Percentiles rank a stretch among this genome's conserved stretches.
phyloP scores from a whole-genome alignment of 1,139 yeast species.

The Candida tropicalis region DNA sequence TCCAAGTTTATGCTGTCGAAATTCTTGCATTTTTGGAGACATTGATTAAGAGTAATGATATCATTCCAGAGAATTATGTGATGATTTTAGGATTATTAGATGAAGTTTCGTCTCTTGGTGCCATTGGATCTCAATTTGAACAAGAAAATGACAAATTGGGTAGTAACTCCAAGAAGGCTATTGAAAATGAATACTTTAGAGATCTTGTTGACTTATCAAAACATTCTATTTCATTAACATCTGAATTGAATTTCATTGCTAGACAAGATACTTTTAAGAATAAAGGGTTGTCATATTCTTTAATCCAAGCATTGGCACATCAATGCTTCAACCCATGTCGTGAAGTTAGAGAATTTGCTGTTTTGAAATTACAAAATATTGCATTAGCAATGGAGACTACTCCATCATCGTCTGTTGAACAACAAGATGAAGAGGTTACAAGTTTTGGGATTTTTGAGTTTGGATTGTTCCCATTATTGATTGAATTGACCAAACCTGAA shows the following conservation, averaged over 20 bases:
- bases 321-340: slow-evolving; percentile 90
- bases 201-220: slow-evolving; percentile 61
- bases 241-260: slow-evolving; percentile 43
- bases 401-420: neutral
- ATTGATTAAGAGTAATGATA: slow-evolving; percentile 39
- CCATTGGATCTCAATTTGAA: slow-evolving; percentile 78
- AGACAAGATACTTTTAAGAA: slow-evolving; percentile 27
- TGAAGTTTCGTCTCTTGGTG: slow-evolving; percentile 82
- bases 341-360: slow-evolving; percentile 68
- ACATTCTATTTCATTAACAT: slow-evolving; percentile 62
- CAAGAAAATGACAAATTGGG: slow-evolving; percentile 48
- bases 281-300: slow-evolving; percentile 53
- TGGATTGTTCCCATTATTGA: slow-evolving; percentile 74
- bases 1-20: slow-evolving; percentile 50
- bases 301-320: slow-evolving; percentile 79
- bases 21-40: slow-evolving; percentile 54
- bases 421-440: slow-evolving; percentile 31
- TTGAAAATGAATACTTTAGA: slow-evolving; percentile 42
- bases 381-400: slow-evolving; percentile 35
- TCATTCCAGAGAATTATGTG: slow-evolving; percentile 58
- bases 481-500: slow-evolving; percentile 66
- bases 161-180: slow-evolving; percentile 19
- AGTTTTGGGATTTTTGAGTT: slow-evolving; percentile 65
- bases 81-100: slow-evolving; percentile 70
- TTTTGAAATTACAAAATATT: slow-evolving; percentile 53